A percentile compares a stretch with the other conserved stretches of the same genome.
These are phyloP conservation scores for Solanum etuberosum DNA, from an alignment of 257 asterid genomes.

Conservation along the genomic window DNA sequence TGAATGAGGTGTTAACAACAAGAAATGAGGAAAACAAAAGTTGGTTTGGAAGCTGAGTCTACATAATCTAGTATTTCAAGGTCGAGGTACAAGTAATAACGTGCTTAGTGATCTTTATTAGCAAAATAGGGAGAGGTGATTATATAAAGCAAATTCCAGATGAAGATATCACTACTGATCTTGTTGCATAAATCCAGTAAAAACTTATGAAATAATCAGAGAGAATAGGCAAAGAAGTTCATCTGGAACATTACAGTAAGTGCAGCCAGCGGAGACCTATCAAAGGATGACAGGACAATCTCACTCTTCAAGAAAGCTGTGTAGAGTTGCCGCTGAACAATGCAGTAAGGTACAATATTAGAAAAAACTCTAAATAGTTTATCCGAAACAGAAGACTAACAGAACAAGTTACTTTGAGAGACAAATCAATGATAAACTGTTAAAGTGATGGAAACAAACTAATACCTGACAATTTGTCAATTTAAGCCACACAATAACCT, in stretches of 20 bases:
- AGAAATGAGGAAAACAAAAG: not conserved
- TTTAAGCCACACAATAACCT: slow-evolving; percentile 80
- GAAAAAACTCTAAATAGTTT: not conserved
- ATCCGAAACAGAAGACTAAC: not conserved
- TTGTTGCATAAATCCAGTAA: not conserved
- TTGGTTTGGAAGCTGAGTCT: not conserved
- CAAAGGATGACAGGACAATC: slow-evolving; percentile 85
- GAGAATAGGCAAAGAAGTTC: not conserved
- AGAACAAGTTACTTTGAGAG: not conserved
- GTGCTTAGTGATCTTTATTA: not conserved
- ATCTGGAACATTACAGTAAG: slow-evolving; percentile 53
- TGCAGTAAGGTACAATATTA: not conserved
- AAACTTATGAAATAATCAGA: not conserved
- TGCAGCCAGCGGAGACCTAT: slow-evolving; percentile 95
- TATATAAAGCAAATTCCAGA: not conserved
- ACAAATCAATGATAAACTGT: not conserved
- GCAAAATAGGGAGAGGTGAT: not conserved
- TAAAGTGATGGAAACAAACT: not conserved
- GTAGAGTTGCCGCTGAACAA: slow-evolving; percentile 69
- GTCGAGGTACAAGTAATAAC: not conserved
- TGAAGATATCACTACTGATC: not conserved
- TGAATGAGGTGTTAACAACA: not conserved
- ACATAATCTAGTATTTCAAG: not conserved
- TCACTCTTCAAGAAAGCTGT: slow-evolving; percentile 92
- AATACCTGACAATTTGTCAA: slow-evolving; percentile 82